Base-by-base conservation (phyloP, 768 basidiomycete genomes). In the Psilocybe azurescens region DNA sequence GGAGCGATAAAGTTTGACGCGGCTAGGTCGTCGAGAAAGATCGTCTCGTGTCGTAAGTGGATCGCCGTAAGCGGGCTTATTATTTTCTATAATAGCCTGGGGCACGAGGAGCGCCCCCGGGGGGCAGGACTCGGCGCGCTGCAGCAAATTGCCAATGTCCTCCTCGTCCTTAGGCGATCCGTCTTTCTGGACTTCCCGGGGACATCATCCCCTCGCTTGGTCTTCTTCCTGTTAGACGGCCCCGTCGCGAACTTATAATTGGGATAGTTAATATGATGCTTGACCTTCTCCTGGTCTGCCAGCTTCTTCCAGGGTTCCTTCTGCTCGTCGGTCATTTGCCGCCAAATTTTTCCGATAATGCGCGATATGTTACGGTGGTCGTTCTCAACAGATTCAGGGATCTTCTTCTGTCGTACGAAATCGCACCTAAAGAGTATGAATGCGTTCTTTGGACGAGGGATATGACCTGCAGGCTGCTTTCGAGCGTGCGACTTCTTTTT, bases 381-480 rank as follows among this genome's bases (percentile, higher is more conserved):
- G 14, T 79, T 79, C 71, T 90, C 87, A 2, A 86, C 82, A 46
- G 77, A 73, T 9, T 77, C 70, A 0, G 88, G 85, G 51, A 84
- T 78, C 62, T 85, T 81, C 56, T 86, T 81, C 63, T 89, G 85
- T 54, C 85, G 81, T 14, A 89, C 86, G 56, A 90, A 86, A 70
- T 91, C 86, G 70, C 86, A 89, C 46, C 91, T 83, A 71, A 91
- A 93, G 63, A 93, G 82, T 65, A 93, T 91, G 75, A 93, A 93
- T 0, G 90, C 87, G 72, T 93, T 93, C 14, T 87, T 79, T 0
- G 90, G 90, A 29, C 91, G 85, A 16, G 88, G 87, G 41, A 91
- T 83, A 69, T 91, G 90, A 5, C 77, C 82, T 4, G 69, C 58
- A 1, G 83, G 80, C 56, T 80, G 82, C 46, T 81, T 82, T 46